These are phyloP conservation scores for Xerocomus nothofagi DNA, from an alignment of 1,284 basidiomycete genomes.

Conservation along the genomic window DNA sequence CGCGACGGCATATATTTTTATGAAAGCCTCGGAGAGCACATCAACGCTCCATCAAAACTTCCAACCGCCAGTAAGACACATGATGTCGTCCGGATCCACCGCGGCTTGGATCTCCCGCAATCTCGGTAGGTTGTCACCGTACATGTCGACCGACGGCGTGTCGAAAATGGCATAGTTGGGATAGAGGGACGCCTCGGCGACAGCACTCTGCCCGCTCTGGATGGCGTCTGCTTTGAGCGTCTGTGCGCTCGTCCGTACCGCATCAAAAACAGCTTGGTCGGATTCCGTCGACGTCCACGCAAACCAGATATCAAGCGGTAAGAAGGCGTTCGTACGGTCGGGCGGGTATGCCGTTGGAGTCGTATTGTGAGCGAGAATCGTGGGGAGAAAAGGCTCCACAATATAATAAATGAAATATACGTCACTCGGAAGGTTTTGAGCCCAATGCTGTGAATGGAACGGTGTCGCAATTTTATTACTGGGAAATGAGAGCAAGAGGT, in stretches of 20 bases:
- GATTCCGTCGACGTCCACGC: constrained; percentile 38
- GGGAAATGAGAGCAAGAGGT: background rate
- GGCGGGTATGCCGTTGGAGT: constrained; percentile 49
- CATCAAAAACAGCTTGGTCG: constrained; percentile 43
- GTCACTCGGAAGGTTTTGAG: constrained; percentile 10
- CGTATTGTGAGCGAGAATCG: constrained; percentile 42
- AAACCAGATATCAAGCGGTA: constrained; percentile 50
- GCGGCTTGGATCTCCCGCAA: constrained; percentile 39
- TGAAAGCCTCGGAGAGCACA: too few relatives aligned
- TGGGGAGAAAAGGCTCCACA: constrained; percentile 57
- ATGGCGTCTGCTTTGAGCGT: constrained; percentile 29
- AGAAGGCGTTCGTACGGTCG: constrained; percentile 38
- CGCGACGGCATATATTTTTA: too few relatives aligned
- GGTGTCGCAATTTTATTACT: background rate
- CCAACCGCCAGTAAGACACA: constrained; percentile 50
- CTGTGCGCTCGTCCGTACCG: constrained; percentile 39
- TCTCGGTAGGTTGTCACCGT: constrained; percentile 44
- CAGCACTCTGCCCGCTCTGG: background rate
- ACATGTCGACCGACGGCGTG: constrained; percentile 46
- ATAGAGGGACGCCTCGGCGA: constrained; percentile 42
- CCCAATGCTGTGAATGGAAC: too few relatives aligned
- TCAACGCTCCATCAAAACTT: constrained; percentile 13
- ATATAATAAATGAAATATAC: constrained; percentile 41
- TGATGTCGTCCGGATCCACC: constrained; percentile 49
- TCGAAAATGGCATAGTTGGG: constrained; percentile 52